phyloP scores from a whole-genome alignment of 805 yeast species.

The Cyberlindnera samutprakarnensis region DNA sequence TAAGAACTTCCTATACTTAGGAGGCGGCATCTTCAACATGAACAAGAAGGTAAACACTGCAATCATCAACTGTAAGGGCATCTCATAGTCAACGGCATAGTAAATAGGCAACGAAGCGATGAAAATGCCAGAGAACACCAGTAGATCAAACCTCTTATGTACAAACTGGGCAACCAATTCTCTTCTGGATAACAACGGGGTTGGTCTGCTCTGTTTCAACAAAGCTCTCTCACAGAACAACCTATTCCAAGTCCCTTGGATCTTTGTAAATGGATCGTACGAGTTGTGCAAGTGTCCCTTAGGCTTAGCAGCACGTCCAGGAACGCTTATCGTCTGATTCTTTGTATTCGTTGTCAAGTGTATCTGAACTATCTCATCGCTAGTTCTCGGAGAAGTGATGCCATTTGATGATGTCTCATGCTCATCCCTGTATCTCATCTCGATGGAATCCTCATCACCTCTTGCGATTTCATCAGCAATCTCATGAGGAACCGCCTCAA shows the following conservation, averaged over 20 bases:
- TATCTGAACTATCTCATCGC: neutral
- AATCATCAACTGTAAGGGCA: conserved; percentile 56
- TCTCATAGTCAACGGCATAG: conserved; percentile 45
- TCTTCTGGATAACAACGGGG: conserved; percentile 10
- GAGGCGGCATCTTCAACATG: conserved; percentile 39
- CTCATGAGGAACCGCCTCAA: conserved; percentile 10
- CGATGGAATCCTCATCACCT: conserved; percentile 21
- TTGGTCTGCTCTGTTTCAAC: conserved; percentile 8
- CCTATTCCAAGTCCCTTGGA: conserved; percentile 6
- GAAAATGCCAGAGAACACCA: conserved; percentile 39
- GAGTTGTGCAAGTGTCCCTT: neutral
- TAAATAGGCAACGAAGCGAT: conserved; percentile 54
- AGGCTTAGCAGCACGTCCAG: neutral
- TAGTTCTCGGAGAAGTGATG: neutral
- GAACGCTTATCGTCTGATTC: neutral
- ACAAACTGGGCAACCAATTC: conserved; percentile 29
- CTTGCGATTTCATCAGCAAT: conserved; percentile 15
- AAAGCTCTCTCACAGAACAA: conserved; percentile 17
- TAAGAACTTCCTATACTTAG: conserved; percentile 39
- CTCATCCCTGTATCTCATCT: conserved; percentile 10
- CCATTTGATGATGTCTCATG: neutral
- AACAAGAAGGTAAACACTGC: conserved; percentile 50
- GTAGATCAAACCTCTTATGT: conserved; percentile 46
- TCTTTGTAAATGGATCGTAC: neutral
- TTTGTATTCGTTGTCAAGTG: neutral